These are phyloP conservation scores for Colletotrichum sp. DNA, from an alignment of 2,329 filamentous ascomycete genomes.

Conservation along the genomic window DNA sequence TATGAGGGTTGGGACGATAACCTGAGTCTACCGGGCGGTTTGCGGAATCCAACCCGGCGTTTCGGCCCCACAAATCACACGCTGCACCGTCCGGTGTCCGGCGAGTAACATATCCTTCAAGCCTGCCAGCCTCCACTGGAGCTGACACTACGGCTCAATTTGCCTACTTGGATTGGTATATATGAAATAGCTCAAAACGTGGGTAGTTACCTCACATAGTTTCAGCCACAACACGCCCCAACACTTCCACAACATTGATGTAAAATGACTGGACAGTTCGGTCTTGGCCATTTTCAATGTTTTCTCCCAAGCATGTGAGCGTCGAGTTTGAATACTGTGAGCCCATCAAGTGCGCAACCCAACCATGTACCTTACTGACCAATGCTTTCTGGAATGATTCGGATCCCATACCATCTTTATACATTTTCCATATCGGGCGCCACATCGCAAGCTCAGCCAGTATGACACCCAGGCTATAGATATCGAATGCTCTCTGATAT, in stretches of 20 bases:
- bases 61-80: neutral
- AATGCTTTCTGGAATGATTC: neutral
- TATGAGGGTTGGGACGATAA: neutral
- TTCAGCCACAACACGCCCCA: neutral
- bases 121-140: neutral
- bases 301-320: neutral
- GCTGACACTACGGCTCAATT: neutral
- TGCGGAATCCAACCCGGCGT: neutral
- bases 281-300: neutral
- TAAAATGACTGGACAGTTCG: neutral
- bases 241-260: neutral
- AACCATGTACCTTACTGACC: neutral
- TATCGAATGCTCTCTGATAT: neutral
- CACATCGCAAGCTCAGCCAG: neutral
- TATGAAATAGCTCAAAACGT: neutral
- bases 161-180: neutral
- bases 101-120: neutral
- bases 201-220: neutral
- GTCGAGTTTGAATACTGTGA: neutral
- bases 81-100: neutral
- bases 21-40: neutral
- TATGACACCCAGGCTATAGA: neutral
- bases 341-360: neutral
- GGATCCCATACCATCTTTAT: neutral
- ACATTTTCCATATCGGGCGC: neutral